A percentile compares a stretch with the other conserved stretches of the same genome.
Conservation (phyloP, 2,329 filamentous ascomycete species). For the Alternaria burnsii region DNA sequence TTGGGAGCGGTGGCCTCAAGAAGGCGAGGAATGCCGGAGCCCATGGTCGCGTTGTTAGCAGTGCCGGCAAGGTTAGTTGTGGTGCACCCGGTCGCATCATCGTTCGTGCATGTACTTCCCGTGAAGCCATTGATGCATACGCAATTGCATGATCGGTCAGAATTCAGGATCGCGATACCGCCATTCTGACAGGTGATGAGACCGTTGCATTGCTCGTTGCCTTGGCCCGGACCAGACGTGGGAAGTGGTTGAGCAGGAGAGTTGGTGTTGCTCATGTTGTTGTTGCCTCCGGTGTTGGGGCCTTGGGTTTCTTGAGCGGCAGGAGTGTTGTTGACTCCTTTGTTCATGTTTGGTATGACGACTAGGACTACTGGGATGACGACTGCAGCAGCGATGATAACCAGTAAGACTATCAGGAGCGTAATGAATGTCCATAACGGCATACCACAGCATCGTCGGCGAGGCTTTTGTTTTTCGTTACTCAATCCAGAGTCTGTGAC, state of each 20-base stretch:
- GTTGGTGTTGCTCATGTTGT: constrained; percentile 32
- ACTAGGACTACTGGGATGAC: constrained; percentile 77
- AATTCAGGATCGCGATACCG: constrained; percentile 75
- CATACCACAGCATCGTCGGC: constrained; percentile 82
- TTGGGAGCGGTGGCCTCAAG: constrained; percentile 70
- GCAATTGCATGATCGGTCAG: constrained; percentile 75
- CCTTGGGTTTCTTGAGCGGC: constrained; percentile 32
- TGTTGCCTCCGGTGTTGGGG: constrained; percentile 24
- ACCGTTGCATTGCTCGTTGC: constrained; percentile 62
- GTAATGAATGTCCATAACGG: constrained; percentile 80
- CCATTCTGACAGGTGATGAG: constrained; percentile 78
- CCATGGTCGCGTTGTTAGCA: constrained; percentile 72
- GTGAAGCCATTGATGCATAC: constrained; percentile 91
- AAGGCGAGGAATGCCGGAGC: constrained; percentile 78
- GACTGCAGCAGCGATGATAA: constrained; percentile 81
- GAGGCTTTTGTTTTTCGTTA: constrained; percentile 47
- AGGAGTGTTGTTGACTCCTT: constrained; percentile 24
- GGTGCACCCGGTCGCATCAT: constrained; percentile 63
- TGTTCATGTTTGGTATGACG: constrained; percentile 62
- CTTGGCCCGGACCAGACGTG: constrained; percentile 24
- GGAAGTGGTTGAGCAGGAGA: constrained; percentile 28
- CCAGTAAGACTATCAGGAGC: constrained; percentile 69
- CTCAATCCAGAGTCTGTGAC: constrained; percentile 30
- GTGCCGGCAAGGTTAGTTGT: constrained; percentile 57
- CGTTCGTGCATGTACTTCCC: constrained; percentile 64